Evolutionary conservation across 768 basidiomycete genomes (phyloP), one percentile per base, ranked within the genome.

Genomic region (Rhizopogon roseolus): DNA sequence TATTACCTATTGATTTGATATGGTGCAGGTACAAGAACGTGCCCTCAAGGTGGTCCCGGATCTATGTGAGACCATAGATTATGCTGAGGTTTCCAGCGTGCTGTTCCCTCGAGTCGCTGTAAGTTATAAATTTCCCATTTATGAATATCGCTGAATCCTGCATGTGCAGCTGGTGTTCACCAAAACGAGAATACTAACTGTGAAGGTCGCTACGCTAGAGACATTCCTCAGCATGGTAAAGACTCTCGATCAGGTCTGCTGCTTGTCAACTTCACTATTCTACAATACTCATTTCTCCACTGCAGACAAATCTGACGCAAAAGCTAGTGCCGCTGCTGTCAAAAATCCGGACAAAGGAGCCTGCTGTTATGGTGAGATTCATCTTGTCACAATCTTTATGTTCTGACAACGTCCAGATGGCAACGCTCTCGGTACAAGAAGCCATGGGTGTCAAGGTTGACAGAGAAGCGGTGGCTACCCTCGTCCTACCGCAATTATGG

Each of bases 361-460:
- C 96, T 9, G 84, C 88, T 46, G 96, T 98, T 5, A 97, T 93
- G 82, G 91, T 93, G 61, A 54, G 57, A 50, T 36, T 13, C 11
- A 17, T 43, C 7, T 6, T 9, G 9, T 10, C 4, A 32, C 4
- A 11, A 41, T 38, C 32, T 16, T 32, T 38, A 37, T 44, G 39
- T 46, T 38, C 56, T 54, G 22, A 25, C 16, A 55, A 37, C 32
- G 22, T 52, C 39, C 57, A 92, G 91, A 88, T 93, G 84, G 89
- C 90, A 2, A 93, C 93, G 0, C 73, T 93, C 41, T 81, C 80
- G 19, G 93, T 98, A 0, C 95, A 98, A 71, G 94, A 95, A 67
- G 92, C 92, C 1, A 98, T 97, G 95, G 94, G 95, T 8, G 80
- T 84, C 60, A 97, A 96, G 66, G 86, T 98, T 2, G 95, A 97